These are phyloP conservation scores for Decorospora gaudefroyi DNA, from an alignment of 2,329 filamentous ascomycete genomes.

Conservation along the genomic window DNA sequence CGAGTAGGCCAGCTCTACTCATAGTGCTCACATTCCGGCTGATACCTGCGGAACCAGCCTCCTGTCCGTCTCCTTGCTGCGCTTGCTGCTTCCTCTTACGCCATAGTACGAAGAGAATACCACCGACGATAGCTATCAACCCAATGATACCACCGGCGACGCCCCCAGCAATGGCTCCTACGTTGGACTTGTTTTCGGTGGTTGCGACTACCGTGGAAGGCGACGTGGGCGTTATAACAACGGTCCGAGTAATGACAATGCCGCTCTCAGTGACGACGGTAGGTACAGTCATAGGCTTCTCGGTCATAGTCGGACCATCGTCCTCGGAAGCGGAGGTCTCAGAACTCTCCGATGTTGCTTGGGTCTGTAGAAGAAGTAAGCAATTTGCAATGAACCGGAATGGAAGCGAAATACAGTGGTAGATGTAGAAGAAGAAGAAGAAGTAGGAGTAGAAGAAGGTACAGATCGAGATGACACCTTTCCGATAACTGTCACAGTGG, in stretches of 20 bases:
- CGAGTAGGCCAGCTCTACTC: slow-evolving; percentile 54
- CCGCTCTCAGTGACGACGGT: slow-evolving; percentile 53
- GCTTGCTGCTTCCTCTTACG: slow-evolving; percentile 37
- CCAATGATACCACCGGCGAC: slow-evolving; percentile 50
- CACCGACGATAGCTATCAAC: slow-evolving; percentile 45
- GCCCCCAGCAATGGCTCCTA: slow-evolving; percentile 54
- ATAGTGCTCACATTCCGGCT: slow-evolving; percentile 54
- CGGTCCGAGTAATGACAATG: slow-evolving; percentile 50
- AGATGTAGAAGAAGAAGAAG: slow-evolving; percentile 5
- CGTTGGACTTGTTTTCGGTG: slow-evolving; percentile 30
- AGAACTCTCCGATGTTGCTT: slow-evolving; percentile 23
- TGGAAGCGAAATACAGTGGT: slow-evolving; percentile 25
- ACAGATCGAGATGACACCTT: slow-evolving; percentile 23
- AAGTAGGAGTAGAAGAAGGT: slow-evolving; percentile 19
- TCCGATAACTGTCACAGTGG: slow-evolving; percentile 33
- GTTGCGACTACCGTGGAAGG: slow-evolving; percentile 17
- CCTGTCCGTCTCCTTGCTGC: slow-evolving; percentile 21
- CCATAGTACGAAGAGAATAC: slow-evolving; percentile 49
- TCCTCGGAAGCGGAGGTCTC: slow-evolving; percentile 12
- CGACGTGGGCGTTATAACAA: slow-evolving; percentile 46
- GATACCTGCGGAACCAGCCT: slow-evolving; percentile 30
- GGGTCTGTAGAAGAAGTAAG: slow-evolving; percentile 19
- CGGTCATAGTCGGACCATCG: slow-evolving; percentile 10
- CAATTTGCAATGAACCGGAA: slow-evolving; percentile 8
- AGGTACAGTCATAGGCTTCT: slow-evolving; percentile 31